These are phyloP conservation scores for Amyloporia xantha DNA, from an alignment of 768 basidiomycete genomes.

Conservation along the genomic window DNA sequence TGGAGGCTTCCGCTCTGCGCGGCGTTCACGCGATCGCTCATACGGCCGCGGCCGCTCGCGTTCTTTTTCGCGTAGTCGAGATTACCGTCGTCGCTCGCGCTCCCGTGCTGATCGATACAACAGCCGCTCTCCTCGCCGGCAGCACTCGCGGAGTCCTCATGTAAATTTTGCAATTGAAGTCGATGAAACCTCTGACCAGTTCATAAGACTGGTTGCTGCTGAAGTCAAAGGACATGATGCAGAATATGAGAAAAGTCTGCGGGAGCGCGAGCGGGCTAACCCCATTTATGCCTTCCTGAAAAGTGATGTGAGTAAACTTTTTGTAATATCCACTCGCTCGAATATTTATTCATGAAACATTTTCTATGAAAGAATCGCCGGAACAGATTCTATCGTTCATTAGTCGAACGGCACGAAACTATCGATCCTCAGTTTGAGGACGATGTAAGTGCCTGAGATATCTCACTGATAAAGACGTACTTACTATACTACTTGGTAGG, in stretches of 20 bases:
- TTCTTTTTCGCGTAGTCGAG: conserved; percentile 7
- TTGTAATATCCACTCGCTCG: neutral
- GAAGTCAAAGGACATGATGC: conserved; percentile 78
- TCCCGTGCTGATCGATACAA: conserved; percentile 28
- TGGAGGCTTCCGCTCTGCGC: conserved; percentile 28
- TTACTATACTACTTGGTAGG: no score
- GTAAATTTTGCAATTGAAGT: conserved; percentile 39
- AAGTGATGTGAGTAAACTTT: conserved; percentile 38
- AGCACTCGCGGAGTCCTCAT: conserved; percentile 26
- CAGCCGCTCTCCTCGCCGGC: conserved; percentile 42
- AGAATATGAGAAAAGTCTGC: conserved; percentile 68
- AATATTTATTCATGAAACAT: no score
- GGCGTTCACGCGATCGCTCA: conserved; percentile 31
- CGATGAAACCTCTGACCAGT: conserved; percentile 72
- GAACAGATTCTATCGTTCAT: conserved; percentile 63
- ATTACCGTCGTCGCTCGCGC: conserved; percentile 33
- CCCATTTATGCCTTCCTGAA: conserved; percentile 76
- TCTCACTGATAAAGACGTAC: no score
- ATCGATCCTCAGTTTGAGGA: conserved; percentile 74
- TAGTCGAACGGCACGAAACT: conserved; percentile 50
- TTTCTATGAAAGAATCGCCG: conserved; percentile 55
- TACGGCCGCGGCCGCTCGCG: conserved; percentile 23
- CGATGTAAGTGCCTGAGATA: conserved; percentile 52
- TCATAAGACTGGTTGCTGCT: conserved; percentile 81
- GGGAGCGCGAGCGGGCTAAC: conserved; percentile 73